Evolutionary conservation across 352 stramenopile species (phyloP), one percentile per base, ranked within the genome.

Genomic region (Globisporangium mamillatum): DNA sequence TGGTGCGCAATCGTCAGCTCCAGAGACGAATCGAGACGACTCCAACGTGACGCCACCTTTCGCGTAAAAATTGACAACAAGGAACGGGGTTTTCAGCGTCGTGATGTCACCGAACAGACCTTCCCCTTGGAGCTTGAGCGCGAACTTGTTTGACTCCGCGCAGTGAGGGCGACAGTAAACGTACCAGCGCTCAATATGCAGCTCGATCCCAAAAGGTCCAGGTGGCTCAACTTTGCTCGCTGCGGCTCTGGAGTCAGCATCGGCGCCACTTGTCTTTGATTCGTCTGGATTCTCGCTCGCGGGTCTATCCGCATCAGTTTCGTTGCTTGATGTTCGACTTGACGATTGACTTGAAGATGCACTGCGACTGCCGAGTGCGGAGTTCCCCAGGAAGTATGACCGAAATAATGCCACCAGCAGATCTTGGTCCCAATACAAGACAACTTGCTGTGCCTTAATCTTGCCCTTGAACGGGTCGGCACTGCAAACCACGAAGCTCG

Each of bases 381-480:
- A 66, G 16, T 76, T 81, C 0, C 71, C 75, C 22, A 80, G 74
- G 0, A 88, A 66, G 46, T 91, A 87, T 18, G 86, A 90, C 2
- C 69, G 75, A 61, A 90, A 80, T 20, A 93, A 64, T 3, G 78
- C 76, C 52, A 84, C 82, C 8, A 93, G 60, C 25, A 92, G 67
- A 14, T 90, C 80, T 38, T 92, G 82, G 56, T 93, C 83, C 85
- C 85, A 93, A 57, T 92, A 93, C 4, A 92, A 2, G 1, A 77
- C 75, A 6, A 81, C 73, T 68, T 86, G 83, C 38, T 90, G 71
- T 3, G 79, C 61, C 20, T 77, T 78, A 8, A 92, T 57, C 64
- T 82, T 83, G 3, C 65, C 76, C 29, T 85, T 79, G 27, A 91
- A 80, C 54, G 85, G 85, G 20, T 80, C 64, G 10, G 81, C 68